phyloP scores from a whole-genome alignment of 2,329 filamentous ascomycete genomes.

The Rhexocercosporidium sp. region DNA sequence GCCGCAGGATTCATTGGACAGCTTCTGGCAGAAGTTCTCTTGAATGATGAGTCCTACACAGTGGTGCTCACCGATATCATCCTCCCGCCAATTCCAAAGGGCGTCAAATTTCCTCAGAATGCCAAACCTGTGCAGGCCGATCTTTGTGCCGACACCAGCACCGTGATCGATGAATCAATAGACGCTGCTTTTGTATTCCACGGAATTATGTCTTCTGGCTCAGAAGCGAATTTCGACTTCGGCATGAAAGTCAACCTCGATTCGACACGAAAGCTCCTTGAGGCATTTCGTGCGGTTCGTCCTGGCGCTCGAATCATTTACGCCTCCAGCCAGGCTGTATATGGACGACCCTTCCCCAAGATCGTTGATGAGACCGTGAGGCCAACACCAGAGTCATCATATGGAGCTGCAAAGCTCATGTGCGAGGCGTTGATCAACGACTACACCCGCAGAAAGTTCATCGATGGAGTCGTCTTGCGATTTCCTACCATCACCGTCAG shows the following conservation, averaged over 20 bases:
- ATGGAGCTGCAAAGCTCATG: slow-evolving; percentile 67
- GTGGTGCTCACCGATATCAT: slow-evolving; percentile 63
- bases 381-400: slow-evolving; percentile 61
- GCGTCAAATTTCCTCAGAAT: slow-evolving; percentile 37
- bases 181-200: slow-evolving; percentile 63
- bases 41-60: slow-evolving; percentile 51
- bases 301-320: slow-evolving; percentile 61
- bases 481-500: slow-evolving; percentile 66
- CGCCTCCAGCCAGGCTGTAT: slow-evolving; percentile 64
- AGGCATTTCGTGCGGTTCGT: slow-evolving; percentile 49
- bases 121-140: slow-evolving; percentile 40
- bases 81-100: slow-evolving; percentile 54
- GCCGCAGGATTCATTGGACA: slow-evolving; percentile 70
- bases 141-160: slow-evolving; percentile 42
- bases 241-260: slow-evolving; percentile 63
- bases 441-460: slow-evolving; percentile 58
- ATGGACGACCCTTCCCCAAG: slow-evolving; percentile 56
- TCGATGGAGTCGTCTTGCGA: slow-evolving; percentile 61
- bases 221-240: slow-evolving; percentile 62
- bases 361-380: slow-evolving; percentile 51
- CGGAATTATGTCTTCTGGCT: slow-evolving; percentile 67
- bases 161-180: slow-evolving; percentile 43
- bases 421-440: slow-evolving; percentile 64
- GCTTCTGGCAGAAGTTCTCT: slow-evolving; percentile 59
- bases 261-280: slow-evolving; percentile 58